Percentiles rank a stretch among this genome's conserved stretches.
Conservation (phyloP, 176 grass and related monocot species). For the Phyllostachys edulis region DNA sequence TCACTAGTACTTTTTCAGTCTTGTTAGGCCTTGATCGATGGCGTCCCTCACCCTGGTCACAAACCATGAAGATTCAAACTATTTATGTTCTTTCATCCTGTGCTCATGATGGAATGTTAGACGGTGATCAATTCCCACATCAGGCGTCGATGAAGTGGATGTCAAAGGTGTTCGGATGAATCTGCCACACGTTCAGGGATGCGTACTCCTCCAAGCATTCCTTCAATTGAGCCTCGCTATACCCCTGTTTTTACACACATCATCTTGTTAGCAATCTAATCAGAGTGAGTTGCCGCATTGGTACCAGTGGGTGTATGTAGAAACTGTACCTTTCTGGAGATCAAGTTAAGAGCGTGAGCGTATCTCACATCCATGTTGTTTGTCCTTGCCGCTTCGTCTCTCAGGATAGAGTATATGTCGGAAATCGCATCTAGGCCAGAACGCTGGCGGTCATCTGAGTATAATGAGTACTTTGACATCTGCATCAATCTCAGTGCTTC, state of each 20-base stretch:
- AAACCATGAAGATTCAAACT: not conserved
- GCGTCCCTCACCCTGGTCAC: not conserved
- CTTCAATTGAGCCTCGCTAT: constrained; percentile 94
- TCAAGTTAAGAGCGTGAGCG: constrained; percentile 94
- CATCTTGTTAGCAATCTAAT: constrained; percentile 17
- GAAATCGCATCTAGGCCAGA: constrained; percentile 97
- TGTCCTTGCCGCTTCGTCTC: constrained; percentile 86
- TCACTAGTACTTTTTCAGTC: constrained; percentile 3
- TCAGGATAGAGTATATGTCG: constrained; percentile 94
- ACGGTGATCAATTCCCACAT: not conserved
- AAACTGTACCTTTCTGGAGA: constrained; percentile 87
- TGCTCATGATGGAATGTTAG: constrained; percentile 12
- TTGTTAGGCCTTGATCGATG: constrained; percentile 21
- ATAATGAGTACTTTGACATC: constrained; percentile 96
- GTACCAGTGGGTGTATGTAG: not conserved
- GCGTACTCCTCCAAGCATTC: constrained; percentile 98
- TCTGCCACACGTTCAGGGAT: constrained; percentile 97
- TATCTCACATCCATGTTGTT: constrained; percentile 90
- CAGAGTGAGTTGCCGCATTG: not conserved
- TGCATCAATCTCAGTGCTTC: constrained; percentile 95
- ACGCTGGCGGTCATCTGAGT: constrained; percentile 85
- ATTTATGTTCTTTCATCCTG: not conserved
- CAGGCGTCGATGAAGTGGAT: constrained; percentile 92
- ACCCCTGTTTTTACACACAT: constrained; percentile 61
- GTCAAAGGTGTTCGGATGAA: constrained; percentile 90